Evolutionary conservation across 768 basidiomycete species (phyloP), one percentile per base, ranked within the genome.

Genomic region (Leccinum subgranulosum): DNA sequence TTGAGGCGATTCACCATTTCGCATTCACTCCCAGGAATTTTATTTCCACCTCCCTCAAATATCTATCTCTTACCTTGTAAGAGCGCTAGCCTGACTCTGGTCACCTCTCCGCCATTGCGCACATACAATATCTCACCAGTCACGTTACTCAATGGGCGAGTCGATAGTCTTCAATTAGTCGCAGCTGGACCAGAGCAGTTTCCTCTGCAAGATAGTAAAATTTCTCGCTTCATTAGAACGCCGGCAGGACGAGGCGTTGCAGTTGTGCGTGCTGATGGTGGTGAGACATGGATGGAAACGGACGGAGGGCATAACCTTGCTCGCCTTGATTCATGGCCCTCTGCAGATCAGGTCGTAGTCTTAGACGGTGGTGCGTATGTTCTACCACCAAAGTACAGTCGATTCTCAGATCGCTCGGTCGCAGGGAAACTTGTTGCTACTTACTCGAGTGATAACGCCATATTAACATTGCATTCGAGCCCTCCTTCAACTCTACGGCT

Each of bases 161-260:
- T 75, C 79, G 81, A 84, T 55, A 82, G 84, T 9, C 69, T 92
- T 28, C 70, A 58, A 41, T 69, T 81, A 17, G 67, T 73, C 56
- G 77, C 81, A 6, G 73, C 73, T 28, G 74, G 76, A 52, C 58
- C 77, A 21, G 73, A 78, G 15, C 74, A 72, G 27, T 60, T 75
- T 34, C 68, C 73, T 21, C 71, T 73, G 53, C 84, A 87, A 62
- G 79, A 84, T 43, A 74, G 77, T 14, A 74, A 76, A 45, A 82
- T 92, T 56, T 63, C 77, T 12, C 77, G 80, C 36, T 86, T 92
- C 62, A 83, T 90, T 36, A 80, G 92, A 59, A 92, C 91, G 3
- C 87, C 90, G 1, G 87, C 92, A 57, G 92, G 92, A 1, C 79
- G 78, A 53, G 91, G 88, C 6, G 79, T 94, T 34, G 89, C 83